Base-by-base conservation (phyloP, 1,284 basidiomycete genomes). In the Marasmius tenuissimus region DNA sequence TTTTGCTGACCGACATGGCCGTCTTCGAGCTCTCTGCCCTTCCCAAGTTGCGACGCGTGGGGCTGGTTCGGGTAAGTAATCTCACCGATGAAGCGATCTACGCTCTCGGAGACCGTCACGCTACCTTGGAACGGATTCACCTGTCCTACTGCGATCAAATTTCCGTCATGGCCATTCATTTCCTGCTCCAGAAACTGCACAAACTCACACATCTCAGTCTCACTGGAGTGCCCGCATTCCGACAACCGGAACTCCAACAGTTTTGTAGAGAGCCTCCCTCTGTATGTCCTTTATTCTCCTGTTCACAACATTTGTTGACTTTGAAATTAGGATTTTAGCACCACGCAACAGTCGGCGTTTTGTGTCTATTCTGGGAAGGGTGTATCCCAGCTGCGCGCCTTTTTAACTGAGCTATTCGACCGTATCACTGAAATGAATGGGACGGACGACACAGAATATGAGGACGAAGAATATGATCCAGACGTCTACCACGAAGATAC, bases 81-180 rank as follows among this genome's bases (percentile, higher is more conserved):
- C 80, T 99, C 58, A 99, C 97, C 2, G 97, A 99, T 71, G 88
- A 94, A 69, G 94, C 94, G 1, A 90, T 99, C 34, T 93, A 93
- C 69, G 85, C 94, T 0, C 84, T 99, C 9, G 93, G 89, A 3
- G 89, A 92, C 61, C 84, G 89, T 14, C 86, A 92, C 67, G 84
- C 87, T 42, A 93, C 94, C 1, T 83, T 99, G 22, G 97, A 99
- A 72, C 88, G 97, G 39, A 94, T 99, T 37, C 97, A 99, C 74
- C 81, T 99, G 27, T 97, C 95, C 1, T 99, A 98, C 74, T 99
- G 97, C 76, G 94, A 98, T 71, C 94, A 97, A 69, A 92, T 99
- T 63, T 88, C 92, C 4, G 93, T 98, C 64, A 86, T 91, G 73
- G 96, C 96, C 12, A 87, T 99, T 57, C 93, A 97, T 68, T 94